Evolutionary conservation across 2,329 filamentous ascomycete genomes (phyloP).

Genomic region (Cryphonectria carpinicola): DNA sequence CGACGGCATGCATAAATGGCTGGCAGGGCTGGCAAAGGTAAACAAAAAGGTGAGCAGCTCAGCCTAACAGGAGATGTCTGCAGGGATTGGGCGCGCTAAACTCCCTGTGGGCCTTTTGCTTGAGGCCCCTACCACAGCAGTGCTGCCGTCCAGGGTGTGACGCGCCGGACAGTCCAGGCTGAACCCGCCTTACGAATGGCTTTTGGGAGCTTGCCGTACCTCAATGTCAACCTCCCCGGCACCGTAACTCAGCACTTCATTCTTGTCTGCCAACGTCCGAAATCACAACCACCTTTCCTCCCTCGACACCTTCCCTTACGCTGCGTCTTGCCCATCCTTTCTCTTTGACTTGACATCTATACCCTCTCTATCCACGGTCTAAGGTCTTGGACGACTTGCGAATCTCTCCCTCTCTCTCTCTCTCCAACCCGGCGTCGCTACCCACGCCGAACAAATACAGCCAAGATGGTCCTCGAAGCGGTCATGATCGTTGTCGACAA

Average conservation of each 20-base stretch:
- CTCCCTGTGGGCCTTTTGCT: constrained; percentile 1
- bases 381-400: background rate
- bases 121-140: constrained; percentile 14
- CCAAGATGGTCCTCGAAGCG: constrained; percentile 96
- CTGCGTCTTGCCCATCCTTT: background rate
- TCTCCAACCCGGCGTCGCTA: constrained; percentile 32
- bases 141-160: constrained; percentile 21
- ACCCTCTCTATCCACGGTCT: background rate
- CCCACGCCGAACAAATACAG: constrained; percentile 32
- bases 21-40: constrained; percentile 25
- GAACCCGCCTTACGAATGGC: constrained; percentile 31
- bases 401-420: background rate
- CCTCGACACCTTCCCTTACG: background rate
- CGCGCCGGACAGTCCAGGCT: constrained; percentile 27
- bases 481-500: constrained; percentile 99
- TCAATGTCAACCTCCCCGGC: constrained; percentile 15
- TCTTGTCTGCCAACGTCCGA: constrained; percentile 1
- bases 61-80: background rate
- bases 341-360: background rate
- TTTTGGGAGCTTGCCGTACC: constrained; percentile 9
- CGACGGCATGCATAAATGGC: background rate
- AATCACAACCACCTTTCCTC: background rate
- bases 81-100: constrained; percentile 11
- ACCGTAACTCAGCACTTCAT: constrained; percentile 2
- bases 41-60: constrained; percentile 29